phyloP scores from a whole-genome alignment of 257 asterid genomes.

The Agastache rugosa region DNA sequence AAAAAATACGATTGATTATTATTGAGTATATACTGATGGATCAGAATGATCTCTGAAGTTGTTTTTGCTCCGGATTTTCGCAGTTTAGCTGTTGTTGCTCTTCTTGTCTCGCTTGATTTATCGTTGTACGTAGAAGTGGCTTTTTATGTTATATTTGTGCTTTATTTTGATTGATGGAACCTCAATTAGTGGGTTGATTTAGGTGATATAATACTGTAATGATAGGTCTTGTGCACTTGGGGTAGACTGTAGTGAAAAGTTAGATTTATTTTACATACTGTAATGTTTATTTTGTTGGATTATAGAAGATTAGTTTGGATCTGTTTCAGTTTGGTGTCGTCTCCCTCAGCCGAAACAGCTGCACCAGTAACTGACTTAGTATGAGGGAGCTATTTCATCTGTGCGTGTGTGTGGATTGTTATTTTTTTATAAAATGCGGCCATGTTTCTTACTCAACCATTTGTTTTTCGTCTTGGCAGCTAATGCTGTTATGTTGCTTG shows the following conservation, averaged over 20 bases:
- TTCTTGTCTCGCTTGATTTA: background rate
- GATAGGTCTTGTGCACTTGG: slow-evolving; percentile 11
- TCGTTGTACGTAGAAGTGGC: background rate
- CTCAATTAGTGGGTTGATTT: background rate
- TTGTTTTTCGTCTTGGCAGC: background rate
- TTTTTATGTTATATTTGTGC: background rate
- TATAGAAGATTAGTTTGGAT: slow-evolving; percentile 20
- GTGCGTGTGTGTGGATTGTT: background rate
- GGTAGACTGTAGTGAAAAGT: slow-evolving; percentile 11
- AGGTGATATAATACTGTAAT: background rate
- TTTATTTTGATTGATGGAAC: slow-evolving; percentile 1
- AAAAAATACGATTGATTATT: slow-evolving; percentile 8
- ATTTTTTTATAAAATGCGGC: background rate
- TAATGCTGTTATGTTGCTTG: background rate
- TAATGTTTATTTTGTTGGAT: slow-evolving; percentile 3
- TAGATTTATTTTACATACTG: background rate
- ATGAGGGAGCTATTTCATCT: background rate
- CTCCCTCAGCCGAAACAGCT: background rate
- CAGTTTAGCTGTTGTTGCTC: background rate
- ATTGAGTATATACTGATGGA: slow-evolving; percentile 22
- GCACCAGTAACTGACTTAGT: background rate
- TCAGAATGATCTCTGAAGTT: slow-evolving; percentile 20
- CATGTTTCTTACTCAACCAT: background rate
- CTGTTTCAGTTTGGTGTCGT: slow-evolving; percentile 8
- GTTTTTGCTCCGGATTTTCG: background rate